Percentiles rank a stretch among this genome's conserved stretches.
Evolutionary conservation across 352 stramenopile species (phyloP).

Genomic region (Pseudoperonospora humuli): DNA sequence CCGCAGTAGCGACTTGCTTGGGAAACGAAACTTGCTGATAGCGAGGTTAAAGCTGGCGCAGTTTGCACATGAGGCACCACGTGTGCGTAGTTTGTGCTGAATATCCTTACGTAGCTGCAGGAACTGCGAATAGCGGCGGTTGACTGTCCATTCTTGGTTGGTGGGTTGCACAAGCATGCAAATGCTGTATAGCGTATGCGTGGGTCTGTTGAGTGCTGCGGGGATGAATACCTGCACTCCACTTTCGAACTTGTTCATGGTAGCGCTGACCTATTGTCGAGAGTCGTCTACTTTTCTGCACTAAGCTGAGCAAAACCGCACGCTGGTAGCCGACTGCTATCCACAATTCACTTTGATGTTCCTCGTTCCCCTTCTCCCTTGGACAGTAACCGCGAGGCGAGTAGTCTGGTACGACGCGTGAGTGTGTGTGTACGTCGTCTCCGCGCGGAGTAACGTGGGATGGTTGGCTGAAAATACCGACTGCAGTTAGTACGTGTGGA

Average conservation of each 20-base stretch:
- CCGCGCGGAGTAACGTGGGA: constrained; percentile 19
- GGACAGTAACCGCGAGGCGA: constrained; percentile 15
- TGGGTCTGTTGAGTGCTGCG: constrained; percentile 70
- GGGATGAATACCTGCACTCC: constrained; percentile 79
- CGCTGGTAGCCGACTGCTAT: not conserved
- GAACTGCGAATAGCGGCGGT: constrained; percentile 83
- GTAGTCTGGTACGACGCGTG: constrained; percentile 2
- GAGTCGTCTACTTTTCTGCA: constrained; percentile 1
- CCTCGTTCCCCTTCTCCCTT: constrained; percentile 1
- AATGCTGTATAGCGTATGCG: constrained; percentile 82
- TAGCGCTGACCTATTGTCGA: not conserved
- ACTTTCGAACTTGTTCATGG: constrained; percentile 28
- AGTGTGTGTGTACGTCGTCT: constrained; percentile 21
- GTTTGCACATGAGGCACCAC: constrained; percentile 39
- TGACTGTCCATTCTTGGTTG: constrained; percentile 76
- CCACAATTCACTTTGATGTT: constrained; percentile 1
- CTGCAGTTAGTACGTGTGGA: constrained; percentile 11
- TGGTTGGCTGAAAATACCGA: constrained; percentile 26
- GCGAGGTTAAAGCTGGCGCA: constrained; percentile 58
- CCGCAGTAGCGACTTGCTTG: constrained; percentile 54
- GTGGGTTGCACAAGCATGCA: constrained; percentile 74
- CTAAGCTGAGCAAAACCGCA: constrained; percentile 13
- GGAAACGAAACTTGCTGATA: constrained; percentile 58
- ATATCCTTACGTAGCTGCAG: constrained; percentile 69
- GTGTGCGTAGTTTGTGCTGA: constrained; percentile 32